These are phyloP conservation scores for Pichia inconspicua DNA, from an alignment of 1,139 yeast species.

Conservation along the genomic window DNA sequence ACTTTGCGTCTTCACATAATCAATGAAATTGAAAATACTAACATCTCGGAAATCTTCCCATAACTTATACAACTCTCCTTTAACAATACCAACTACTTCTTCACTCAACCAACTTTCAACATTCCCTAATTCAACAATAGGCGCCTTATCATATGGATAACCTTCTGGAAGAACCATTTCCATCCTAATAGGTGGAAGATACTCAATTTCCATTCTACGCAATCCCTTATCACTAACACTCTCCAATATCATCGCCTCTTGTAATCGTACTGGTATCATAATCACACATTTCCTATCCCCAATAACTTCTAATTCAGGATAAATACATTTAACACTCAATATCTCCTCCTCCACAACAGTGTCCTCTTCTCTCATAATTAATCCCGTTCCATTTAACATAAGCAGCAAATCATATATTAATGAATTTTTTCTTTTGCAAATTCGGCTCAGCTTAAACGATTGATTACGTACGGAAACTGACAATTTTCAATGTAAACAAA, in stretches of 20 bases:
- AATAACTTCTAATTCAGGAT: slow-evolving; percentile 36
- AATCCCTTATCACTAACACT: not conserved
- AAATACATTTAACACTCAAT: slow-evolving; percentile 41
- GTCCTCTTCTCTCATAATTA: not conserved
- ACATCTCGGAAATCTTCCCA: slow-evolving; percentile 38
- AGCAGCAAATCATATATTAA: too few relatives aligned
- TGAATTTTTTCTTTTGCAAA: too few relatives aligned
- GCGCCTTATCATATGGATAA: slow-evolving; percentile 23
- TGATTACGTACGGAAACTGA: too few relatives aligned
- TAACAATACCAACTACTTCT: slow-evolving; percentile 17
- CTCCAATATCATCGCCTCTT: slow-evolving; percentile 15
- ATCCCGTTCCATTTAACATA: too few relatives aligned
- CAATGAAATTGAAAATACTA: slow-evolving; percentile 41
- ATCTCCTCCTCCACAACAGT: slow-evolving; percentile 33
- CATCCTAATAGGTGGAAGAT: slow-evolving; percentile 32
- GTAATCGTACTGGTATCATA: slow-evolving; percentile 28
- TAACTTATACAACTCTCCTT: slow-evolving; percentile 24
- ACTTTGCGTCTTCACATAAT: slow-evolving; percentile 32
- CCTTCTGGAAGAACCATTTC: slow-evolving; percentile 27
- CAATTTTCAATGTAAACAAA: not conserved
- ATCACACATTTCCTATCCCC: slow-evolving; percentile 25
- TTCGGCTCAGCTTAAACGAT: not conserved
- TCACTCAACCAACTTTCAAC: slow-evolving; percentile 25
- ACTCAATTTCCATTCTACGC: slow-evolving; percentile 17
- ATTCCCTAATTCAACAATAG: slow-evolving; percentile 3